These are phyloP conservation scores for Fusarium sp. DNA, from an alignment of 2,329 filamentous ascomycete genomes.

Conservation along the genomic window DNA sequence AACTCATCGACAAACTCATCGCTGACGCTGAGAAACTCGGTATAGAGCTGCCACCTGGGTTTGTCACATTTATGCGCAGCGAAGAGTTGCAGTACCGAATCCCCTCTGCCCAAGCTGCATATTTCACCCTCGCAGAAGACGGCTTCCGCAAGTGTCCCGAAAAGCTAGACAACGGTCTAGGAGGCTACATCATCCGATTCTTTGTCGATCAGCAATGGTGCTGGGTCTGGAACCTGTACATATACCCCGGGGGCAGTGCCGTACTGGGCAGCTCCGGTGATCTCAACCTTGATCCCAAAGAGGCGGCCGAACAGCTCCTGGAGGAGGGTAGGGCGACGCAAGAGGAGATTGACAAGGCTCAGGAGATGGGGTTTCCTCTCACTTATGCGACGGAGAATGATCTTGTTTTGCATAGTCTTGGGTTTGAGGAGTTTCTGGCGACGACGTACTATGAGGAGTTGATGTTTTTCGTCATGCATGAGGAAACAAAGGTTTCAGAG, in stretches of 20 bases:
- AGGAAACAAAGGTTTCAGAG: background rate
- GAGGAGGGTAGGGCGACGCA: background rate
- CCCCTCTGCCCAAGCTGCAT: background rate
- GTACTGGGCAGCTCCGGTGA: background rate
- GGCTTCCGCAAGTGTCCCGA: background rate
- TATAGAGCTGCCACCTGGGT: background rate
- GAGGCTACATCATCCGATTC: background rate
- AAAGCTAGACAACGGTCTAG: background rate
- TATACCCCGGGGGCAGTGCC: background rate
- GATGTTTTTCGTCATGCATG: background rate
- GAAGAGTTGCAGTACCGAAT: background rate
- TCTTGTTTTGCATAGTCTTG: background rate
- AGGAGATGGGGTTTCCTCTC: background rate
- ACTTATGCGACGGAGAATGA: background rate
- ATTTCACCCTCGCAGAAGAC: background rate
- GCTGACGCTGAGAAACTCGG: background rate
- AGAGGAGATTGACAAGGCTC: background rate
- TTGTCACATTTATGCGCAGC: constrained; percentile 5
- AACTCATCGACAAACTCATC: background rate
- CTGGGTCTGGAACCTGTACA: background rate
- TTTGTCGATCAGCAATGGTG: background rate
- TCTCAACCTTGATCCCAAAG: background rate
- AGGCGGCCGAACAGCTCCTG: background rate
- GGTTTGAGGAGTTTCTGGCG: constrained; percentile 1
- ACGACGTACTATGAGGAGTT: background rate